Conservation (phyloP, 306 rosid species). For the Comarum palustre region DNA sequence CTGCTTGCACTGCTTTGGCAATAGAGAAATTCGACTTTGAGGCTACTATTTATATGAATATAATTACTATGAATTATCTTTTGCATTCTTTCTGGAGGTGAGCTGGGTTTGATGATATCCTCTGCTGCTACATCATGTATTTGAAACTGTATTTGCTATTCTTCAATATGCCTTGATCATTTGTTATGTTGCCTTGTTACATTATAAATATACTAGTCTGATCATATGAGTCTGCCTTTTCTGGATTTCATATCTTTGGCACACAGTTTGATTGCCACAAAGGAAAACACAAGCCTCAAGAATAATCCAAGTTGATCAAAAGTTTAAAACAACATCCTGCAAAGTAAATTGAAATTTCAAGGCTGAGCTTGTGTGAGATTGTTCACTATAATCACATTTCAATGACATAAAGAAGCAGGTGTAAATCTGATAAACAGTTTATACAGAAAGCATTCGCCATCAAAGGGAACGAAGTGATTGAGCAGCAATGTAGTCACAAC, state of each 20-base stretch:
- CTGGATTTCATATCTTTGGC: background rate
- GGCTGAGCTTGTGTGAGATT: background rate
- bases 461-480: background rate
- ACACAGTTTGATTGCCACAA: background rate
- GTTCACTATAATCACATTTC: background rate
- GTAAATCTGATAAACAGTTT: background rate
- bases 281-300: background rate
- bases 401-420: background rate
- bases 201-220: background rate
- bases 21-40: constrained; percentile 24
- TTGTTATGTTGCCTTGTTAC: constrained; percentile 15
- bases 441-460: background rate
- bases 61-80: background rate
- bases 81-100: background rate
- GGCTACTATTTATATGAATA: constrained; percentile 6
- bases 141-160: background rate
- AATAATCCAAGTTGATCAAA: too few relatives aligned
- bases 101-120: background rate
- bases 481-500: background rate
- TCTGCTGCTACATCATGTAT: background rate
- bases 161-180: constrained; percentile 5
- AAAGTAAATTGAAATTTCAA: background rate
- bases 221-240: background rate
- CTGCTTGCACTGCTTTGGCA: constrained; percentile 31
- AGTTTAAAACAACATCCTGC: background rate